These are phyloP conservation scores for Colletotrichum higginsianum DNA, from an alignment of 2,329 filamentous ascomycete genomes.

Conservation along the genomic window DNA sequence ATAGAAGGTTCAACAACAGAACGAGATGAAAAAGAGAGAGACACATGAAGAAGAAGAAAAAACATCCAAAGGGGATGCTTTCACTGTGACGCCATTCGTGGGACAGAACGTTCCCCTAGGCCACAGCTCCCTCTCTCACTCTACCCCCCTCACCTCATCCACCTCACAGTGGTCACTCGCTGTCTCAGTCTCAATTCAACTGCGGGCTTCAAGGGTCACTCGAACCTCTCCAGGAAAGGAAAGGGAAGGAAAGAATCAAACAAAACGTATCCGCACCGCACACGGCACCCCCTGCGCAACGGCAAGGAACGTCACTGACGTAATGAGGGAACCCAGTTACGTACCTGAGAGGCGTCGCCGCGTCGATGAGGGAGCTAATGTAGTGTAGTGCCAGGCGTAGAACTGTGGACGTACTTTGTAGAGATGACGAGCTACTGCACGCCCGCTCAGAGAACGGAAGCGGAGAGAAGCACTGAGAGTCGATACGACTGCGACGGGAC, in stretches of 20 bases:
- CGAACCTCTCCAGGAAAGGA: not conserved
- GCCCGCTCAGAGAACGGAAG: constrained; percentile 29
- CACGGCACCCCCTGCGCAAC: not conserved
- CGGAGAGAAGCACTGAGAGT: constrained; percentile 10
- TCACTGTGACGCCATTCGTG: constrained; percentile 22
- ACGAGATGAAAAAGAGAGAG: not conserved
- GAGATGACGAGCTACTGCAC: constrained; percentile 28
- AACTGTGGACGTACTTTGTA: not conserved
- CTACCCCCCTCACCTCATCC: not conserved
- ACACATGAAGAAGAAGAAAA: not conserved
- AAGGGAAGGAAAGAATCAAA: not conserved
- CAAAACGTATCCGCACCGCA: not conserved
- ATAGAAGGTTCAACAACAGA: not conserved
- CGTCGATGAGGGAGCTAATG: constrained; percentile 32
- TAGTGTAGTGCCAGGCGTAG: not conserved
- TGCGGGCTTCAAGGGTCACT: not conserved
- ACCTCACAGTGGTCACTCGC: not conserved
- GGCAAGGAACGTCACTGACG: constrained; percentile 26
- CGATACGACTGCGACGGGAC: not conserved
- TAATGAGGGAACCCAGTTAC: constrained; percentile 21
- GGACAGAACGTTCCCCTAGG: not conserved
- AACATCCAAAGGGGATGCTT: not conserved
- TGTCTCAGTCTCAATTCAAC: not conserved
- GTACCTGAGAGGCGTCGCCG: constrained; percentile 19
- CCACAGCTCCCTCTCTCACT: not conserved